phyloP scores from a whole-genome alignment of 2,329 filamentous ascomycete genomes.

The Microthyrium microscopicum region DNA sequence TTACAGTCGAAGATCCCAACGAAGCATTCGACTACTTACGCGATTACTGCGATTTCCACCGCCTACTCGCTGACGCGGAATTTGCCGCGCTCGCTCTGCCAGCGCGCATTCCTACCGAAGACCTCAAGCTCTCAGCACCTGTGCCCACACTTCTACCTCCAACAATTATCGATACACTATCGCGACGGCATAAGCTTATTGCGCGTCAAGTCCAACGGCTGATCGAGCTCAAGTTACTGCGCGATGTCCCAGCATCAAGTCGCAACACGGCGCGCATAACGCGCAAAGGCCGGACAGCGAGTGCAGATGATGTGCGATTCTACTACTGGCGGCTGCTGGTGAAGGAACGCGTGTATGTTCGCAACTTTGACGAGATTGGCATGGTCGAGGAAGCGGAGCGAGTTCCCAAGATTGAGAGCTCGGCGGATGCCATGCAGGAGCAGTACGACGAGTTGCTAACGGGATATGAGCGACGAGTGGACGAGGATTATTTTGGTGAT shows the following conservation, averaged over 20 bases:
- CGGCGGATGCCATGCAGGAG: slow-evolving; percentile 46
- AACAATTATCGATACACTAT: slow-evolving; percentile 37
- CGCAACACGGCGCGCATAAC: slow-evolving; percentile 30
- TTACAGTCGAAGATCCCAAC: slow-evolving; percentile 90
- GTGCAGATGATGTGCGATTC: slow-evolving; percentile 44
- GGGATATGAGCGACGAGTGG: slow-evolving; percentile 21
- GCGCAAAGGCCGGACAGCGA: slow-evolving; percentile 29
- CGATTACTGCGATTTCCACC: slow-evolving; percentile 55
- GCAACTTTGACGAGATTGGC: slow-evolving; percentile 54
- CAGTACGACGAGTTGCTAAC: slow-evolving; percentile 56
- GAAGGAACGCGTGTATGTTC: slow-evolving; percentile 61
- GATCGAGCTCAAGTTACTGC: slow-evolving; percentile 57
- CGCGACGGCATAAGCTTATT: too few relatives aligned
- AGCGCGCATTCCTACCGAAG: slow-evolving; percentile 28
- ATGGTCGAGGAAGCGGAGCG: slow-evolving; percentile 54
- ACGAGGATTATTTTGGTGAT: slow-evolving; percentile 11
- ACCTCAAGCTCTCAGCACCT: slow-evolving; percentile 35
- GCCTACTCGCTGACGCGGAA: slow-evolving; percentile 33
- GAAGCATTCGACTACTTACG: slow-evolving; percentile 68
- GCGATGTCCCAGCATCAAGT: slow-evolving; percentile 33
- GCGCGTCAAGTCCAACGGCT: slow-evolving; percentile 60
- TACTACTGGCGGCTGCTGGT: slow-evolving; percentile 56
- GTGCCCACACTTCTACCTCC: slow-evolving; percentile 37
- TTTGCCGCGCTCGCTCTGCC: slow-evolving; percentile 39
- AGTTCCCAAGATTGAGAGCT: slow-evolving; percentile 49